Evolutionary conservation across 805 yeast species (phyloP).

Genomic region (Debaryomyces prosopidis): DNA sequence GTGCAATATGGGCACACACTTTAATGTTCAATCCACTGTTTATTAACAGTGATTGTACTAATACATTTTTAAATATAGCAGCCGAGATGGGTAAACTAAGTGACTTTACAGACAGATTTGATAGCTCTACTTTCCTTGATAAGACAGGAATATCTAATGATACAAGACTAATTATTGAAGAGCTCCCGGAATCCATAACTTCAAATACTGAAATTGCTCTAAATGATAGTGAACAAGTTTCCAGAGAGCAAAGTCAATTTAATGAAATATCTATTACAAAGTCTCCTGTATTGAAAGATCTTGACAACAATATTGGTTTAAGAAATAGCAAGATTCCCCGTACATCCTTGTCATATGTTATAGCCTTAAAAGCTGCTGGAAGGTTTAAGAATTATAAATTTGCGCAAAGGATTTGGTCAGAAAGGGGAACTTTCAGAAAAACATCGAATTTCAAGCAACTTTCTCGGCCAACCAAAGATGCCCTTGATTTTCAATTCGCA

Average conservation of each 20-base stretch:
- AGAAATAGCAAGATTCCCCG: constrained; percentile 19
- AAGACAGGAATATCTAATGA: constrained; percentile 18
- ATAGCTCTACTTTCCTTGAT: constrained; percentile 28
- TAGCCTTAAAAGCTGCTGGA: constrained; percentile 68
- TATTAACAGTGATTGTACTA: constrained; percentile 44
- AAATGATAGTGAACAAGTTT: not conserved
- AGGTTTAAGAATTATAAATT: constrained; percentile 52
- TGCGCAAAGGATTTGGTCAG: constrained; percentile 72
- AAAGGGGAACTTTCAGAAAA: constrained; percentile 73
- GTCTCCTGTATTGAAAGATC: constrained; percentile 20
- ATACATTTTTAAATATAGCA: constrained; percentile 54
- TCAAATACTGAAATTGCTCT: constrained; percentile 1
- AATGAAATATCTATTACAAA: constrained; percentile 13
- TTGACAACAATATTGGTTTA: not conserved
- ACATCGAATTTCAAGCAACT: constrained; percentile 48
- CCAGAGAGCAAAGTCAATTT: constrained; percentile 3
- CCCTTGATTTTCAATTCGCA: constrained; percentile 69
- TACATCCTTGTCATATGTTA: constrained; percentile 51
- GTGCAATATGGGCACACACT: constrained; percentile 70
- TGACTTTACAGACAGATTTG: constrained; percentile 36
- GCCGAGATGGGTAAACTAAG: constrained; percentile 30
- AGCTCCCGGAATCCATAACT: constrained; percentile 9
- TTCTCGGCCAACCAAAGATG: constrained; percentile 35
- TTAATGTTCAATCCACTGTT: constrained; percentile 43
- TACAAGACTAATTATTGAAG: constrained; percentile 16